Evolutionary conservation across 352 stramenopile genomes (phyloP), one percentile per base, ranked within the genome.

Genomic region (Thalassiosira hispida): DNA sequence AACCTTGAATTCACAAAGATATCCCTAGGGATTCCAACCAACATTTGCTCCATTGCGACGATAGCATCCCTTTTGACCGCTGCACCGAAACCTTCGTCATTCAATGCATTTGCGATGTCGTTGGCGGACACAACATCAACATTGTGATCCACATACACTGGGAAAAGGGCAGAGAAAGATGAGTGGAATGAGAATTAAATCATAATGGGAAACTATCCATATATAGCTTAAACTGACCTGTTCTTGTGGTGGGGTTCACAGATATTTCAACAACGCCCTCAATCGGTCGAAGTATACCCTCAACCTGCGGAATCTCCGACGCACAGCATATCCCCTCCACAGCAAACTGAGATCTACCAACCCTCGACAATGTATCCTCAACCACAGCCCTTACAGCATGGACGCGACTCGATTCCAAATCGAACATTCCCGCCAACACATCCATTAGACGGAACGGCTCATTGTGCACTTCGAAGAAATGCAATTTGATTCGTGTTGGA

Each of bases 291-390:
- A 87, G 27, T 44, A 88, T 68, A 0, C 65, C 66, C 47, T 76
- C 62, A 11, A 90, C 82, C 11, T 72, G 29, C 23, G 59, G 67
- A 29, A 82, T 71, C 69, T 90, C 84, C 11, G 71, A 76, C 9
- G 81, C 84, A 63, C 84, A 90, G 63, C 84, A 90, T 29, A 90
- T 88, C n/a, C 65, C 69, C 46, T 85, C 40, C 1, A 82, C 73
- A 61, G 61, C 63, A 40, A 88, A 80, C 42, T 73, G 23, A 18
- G 70, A 86, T 44, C 73, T 74, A 49, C 76, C 75, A 56, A 63
- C 46, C 25, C 42, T 73, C 12, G 42, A 59, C 35, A 33, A 53
- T 31, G 14, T 56, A 23, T 59, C 35, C 25, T 56, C 35, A 51
- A 55, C 20, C 22, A 70, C 56, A 11, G 49, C 29, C 23, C 72